Evolutionary conservation across 192 early-diverging fungal genomes (phyloP), one percentile per base, ranked within the genome.

Genomic region (Rhizophagus sp.): DNA sequence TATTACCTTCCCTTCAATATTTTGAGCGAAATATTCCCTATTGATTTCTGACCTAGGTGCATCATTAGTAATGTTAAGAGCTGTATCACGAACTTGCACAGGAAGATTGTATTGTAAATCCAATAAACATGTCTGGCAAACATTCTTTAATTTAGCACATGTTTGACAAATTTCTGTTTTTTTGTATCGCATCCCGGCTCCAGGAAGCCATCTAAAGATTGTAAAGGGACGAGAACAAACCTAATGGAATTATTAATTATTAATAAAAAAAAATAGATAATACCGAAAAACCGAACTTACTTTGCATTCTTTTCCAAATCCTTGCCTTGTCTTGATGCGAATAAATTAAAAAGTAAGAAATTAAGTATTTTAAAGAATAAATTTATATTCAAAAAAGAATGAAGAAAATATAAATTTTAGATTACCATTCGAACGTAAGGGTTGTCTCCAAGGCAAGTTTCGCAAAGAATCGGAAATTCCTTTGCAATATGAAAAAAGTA

Each of bases 81-180:
- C 93, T 5, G 93, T 87, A 80, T 99, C 98, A 75, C 98, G 89
- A 25, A 97, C 97, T 84, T 97, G 96, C 7, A 95, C 93, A 22
- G 97, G 97, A 71, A 99, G 85, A 57, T 94, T 95, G 82, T 92
- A 96, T 82, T 98, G 94, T n/a, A 98, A 89, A 87, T 99, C 97
- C 62, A 98, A 85, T 22, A 98, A 86, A 82, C 98, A 99, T 9
- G 97, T 97, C 82, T 99, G 98, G 76, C 98, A 99, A 12, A 96
- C 95, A 84, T 99, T 99, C 86, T 99, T 99, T 80, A 99, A 88
- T 83, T 98, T 97, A 47, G 98, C 95, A 82, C 98, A 99, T 0
- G 95, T 95, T 83, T 97, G 94, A 78, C 98, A 99, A 73, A 99
- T 94, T 83, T 99, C 97, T 0, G 98, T 99, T 89, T 99, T 98